These are phyloP conservation scores for Sedum album DNA, from an alignment of 164 flowering plant species.

Conservation along the genomic window DNA sequence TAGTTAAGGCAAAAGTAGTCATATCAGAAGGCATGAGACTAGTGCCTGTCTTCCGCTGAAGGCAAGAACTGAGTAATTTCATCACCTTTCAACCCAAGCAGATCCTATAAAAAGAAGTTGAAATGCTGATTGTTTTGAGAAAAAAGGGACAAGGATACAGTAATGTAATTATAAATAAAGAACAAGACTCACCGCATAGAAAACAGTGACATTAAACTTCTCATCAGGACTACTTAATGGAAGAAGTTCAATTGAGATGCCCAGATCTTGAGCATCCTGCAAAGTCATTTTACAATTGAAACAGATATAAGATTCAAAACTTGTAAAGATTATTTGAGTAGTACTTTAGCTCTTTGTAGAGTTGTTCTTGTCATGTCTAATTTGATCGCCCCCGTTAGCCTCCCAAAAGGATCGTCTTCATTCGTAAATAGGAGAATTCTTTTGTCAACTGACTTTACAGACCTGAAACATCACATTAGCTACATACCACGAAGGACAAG, in stretches of 20 bases:
- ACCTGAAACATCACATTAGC: conserved; percentile 35
- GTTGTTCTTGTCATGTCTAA: conserved; percentile 86
- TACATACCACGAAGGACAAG: not conserved
- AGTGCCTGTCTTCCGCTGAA: conserved; percentile 55
- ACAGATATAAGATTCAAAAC: not conserved
- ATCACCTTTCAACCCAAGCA: conserved; percentile 64
- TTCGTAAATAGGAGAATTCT: conserved; percentile 77
- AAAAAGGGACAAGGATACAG: not conserved
- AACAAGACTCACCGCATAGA: conserved; percentile 60
- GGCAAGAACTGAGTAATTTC: conserved; percentile 51
- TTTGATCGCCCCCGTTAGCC: conserved; percentile 53
- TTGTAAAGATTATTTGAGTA: not conserved
- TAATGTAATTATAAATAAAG: conserved; percentile 7
- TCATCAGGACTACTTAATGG: conserved; percentile 60
- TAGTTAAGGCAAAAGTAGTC: not conserved
- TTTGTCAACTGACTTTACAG: conserved; percentile 73
- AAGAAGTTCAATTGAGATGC: conserved; percentile 84
- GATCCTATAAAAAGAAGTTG: conserved; percentile 39
- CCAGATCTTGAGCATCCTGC: conserved; percentile 96
- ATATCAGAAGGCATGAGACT: not conserved
- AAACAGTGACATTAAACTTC: conserved; percentile 53
- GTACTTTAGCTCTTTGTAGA: conserved; percentile 85
- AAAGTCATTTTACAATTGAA: conserved; percentile 3
- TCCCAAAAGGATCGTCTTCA: conserved; percentile 97
- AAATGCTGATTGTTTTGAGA: not conserved